Conservation (phyloP, 148 eudicot species). For the Agrostemma githago region DNA sequence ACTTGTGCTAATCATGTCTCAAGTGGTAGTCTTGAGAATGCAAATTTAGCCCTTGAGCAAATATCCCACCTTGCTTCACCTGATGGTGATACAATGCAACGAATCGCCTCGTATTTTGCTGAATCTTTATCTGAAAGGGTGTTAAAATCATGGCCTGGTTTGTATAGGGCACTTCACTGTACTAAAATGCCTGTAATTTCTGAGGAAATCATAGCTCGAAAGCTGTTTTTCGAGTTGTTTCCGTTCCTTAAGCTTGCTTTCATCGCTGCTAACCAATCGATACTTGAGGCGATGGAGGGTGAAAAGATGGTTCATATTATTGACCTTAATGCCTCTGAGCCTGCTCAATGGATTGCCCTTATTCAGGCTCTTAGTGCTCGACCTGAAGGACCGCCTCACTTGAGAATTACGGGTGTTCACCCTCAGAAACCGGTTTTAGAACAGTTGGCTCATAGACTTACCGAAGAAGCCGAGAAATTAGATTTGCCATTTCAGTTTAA, state of each 20-base stretch:
- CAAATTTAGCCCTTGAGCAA: slow-evolving; percentile 77
- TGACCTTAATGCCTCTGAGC: slow-evolving; percentile 75
- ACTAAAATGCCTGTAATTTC: slow-evolving; percentile 48
- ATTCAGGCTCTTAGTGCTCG: slow-evolving; percentile 75
- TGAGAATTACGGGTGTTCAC: slow-evolving; percentile 88
- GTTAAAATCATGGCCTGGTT: slow-evolving; percentile 79
- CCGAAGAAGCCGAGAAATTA: slow-evolving; percentile 81
- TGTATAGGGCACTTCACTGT: slow-evolving; percentile 68
- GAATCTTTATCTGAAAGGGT: slow-evolving; percentile 83
- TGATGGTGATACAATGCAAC: slow-evolving; percentile 94
- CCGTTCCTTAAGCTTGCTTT: slow-evolving; percentile 80
- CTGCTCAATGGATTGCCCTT: slow-evolving; percentile 85
- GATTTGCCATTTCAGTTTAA: slow-evolving; percentile 95
- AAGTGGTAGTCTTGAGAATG: slow-evolving; percentile 61
- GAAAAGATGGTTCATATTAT: slow-evolving; percentile 92
- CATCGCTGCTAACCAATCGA: slow-evolving; percentile 72
- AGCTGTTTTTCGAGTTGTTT: slow-evolving; percentile 68
- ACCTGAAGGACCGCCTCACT: slow-evolving; percentile 93
- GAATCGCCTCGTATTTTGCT: slow-evolving; percentile 85
- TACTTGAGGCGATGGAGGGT: slow-evolving; percentile 91
- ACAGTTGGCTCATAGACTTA: slow-evolving; percentile 68
- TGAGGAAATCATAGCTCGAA: slow-evolving; percentile 56
- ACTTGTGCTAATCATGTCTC: slow-evolving; percentile 91
- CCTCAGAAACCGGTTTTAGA: slow-evolving; percentile 72
- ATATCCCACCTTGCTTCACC: slow-evolving; percentile 81